These are phyloP conservation scores for Auriculariales sp. DNA, from an alignment of 768 basidiomycete genomes.

Conservation along the genomic window DNA sequence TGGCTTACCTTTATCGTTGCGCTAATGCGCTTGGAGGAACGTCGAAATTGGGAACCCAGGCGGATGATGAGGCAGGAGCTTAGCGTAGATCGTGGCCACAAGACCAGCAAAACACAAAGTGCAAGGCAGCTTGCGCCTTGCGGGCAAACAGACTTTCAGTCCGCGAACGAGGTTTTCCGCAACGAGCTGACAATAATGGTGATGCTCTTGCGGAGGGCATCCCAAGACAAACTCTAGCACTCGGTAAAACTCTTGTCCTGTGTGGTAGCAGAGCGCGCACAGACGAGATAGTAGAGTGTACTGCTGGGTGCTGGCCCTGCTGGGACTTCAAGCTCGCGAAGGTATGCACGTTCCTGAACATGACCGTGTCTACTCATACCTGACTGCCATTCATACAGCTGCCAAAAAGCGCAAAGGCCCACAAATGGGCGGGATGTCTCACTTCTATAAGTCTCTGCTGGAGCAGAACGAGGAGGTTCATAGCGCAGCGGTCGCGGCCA, in stretches of 20 bases:
- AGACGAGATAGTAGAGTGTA: slow-evolving; percentile 93
- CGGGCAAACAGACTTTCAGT: slow-evolving; percentile 73
- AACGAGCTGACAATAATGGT: slow-evolving; percentile 97
- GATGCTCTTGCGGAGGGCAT: slow-evolving; percentile 90
- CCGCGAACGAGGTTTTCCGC: slow-evolving; percentile 89
- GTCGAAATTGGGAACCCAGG: slow-evolving; percentile 86
- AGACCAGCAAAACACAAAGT: slow-evolving; percentile 94
- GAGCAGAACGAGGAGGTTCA: slow-evolving; percentile 73
- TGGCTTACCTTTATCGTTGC: no score
- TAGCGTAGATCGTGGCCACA: slow-evolving; percentile 91
- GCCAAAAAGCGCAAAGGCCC: slow-evolving; percentile 44
- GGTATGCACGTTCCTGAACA: slow-evolving; percentile 35
- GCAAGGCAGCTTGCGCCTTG: slow-evolving; percentile 94
- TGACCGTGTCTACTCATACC: neutral
- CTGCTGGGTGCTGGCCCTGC: slow-evolving; percentile 75
- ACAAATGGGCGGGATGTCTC: slow-evolving; percentile 59
- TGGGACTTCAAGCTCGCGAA: slow-evolving; percentile 45
- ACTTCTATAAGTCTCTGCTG: slow-evolving; percentile 67
- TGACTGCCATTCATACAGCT: slow-evolving; percentile 23
- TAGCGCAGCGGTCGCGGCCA: slow-evolving; percentile 75
- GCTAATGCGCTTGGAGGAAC: slow-evolving; percentile 75
- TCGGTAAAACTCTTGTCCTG: slow-evolving; percentile 74
- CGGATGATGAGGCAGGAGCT: slow-evolving; percentile 83
- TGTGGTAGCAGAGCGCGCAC: slow-evolving; percentile 69
- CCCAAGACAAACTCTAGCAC: slow-evolving; percentile 94